Conservation (phyloP, 352 stramenopile species). For the Phytophthora meadii region DNA sequence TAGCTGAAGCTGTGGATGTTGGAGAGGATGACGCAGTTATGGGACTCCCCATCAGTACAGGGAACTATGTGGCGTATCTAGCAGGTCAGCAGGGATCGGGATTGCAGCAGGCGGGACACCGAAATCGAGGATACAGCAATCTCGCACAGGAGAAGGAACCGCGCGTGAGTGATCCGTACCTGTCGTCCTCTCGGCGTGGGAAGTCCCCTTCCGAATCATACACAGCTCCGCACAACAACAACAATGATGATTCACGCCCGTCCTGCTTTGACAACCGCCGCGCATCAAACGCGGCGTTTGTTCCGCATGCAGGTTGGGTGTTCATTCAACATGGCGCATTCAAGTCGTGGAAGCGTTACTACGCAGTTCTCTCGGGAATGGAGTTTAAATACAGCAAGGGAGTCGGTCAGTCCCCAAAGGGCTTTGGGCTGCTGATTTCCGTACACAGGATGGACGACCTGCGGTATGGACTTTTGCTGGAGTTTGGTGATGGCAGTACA, state of each 20-base stretch:
- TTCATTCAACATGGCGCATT: conserved; percentile 69
- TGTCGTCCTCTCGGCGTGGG: conserved; percentile 38
- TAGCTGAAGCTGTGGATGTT: conserved; percentile 18
- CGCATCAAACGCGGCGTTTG: conserved; percentile 53
- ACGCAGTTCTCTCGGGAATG: conserved; percentile 68
- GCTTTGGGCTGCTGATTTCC: conserved; percentile 65
- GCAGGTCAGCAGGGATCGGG: conserved; percentile 35
- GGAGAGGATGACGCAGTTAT: conserved; percentile 55
- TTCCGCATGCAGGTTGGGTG: conserved; percentile 73
- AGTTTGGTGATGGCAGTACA: conserved; percentile 53
- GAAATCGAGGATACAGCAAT: conserved; percentile 66
- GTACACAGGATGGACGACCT: conserved; percentile 53
- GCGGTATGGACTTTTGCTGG: conserved; percentile 56
- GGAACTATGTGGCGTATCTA: conserved; percentile 63
- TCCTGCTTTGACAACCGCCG: conserved; percentile 81
- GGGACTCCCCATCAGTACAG: conserved; percentile 64
- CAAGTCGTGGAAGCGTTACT: conserved; percentile 76
- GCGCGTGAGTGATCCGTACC: conserved; percentile 46
- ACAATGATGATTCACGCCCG: conserved; percentile 23
- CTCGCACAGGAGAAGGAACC: conserved; percentile 46
- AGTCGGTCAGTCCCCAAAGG: conserved; percentile 65
- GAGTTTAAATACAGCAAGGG: conserved; percentile 83
- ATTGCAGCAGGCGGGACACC: conserved; percentile 36
- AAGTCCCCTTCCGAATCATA: conserved; percentile 29
- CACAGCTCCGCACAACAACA: conserved; percentile 32